Percentiles rank a stretch among this genome's conserved stretches.
These are phyloP conservation scores for Zygosaccharomyces sapae DNA, from an alignment of 1,139 yeast species.

Conservation along the genomic window DNA sequence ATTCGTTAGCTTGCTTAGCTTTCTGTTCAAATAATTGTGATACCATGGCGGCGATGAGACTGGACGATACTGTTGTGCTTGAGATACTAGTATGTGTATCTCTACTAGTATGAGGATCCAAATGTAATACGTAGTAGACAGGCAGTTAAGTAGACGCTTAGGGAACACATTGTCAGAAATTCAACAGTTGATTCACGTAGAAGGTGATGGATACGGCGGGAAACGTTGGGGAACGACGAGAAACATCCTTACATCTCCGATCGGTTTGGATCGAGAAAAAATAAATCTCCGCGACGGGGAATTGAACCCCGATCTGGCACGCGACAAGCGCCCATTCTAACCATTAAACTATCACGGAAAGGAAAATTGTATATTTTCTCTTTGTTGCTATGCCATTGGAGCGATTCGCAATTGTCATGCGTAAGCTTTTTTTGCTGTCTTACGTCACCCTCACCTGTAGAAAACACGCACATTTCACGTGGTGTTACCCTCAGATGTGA, in stretches of 20 bases:
- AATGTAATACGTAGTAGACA: no score
- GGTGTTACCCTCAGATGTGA: neutral
- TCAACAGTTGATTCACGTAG: no score
- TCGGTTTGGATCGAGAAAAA: no score
- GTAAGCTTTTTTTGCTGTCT: neutral
- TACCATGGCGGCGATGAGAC: conserved; percentile 26
- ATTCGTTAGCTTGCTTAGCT: conserved; percentile 77
- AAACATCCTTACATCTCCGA: no score
- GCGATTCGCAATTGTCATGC: neutral
- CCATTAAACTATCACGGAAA: conserved; percentile 39
- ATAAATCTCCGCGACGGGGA: conserved; percentile 38
- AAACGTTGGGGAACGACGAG: no score
- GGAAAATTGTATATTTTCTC: no score
- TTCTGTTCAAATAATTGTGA: conserved; percentile 36
- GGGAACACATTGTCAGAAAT: no score
- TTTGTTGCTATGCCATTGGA: neutral
- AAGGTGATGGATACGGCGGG: no score
- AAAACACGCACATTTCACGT: neutral
- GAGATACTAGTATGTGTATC: no score
- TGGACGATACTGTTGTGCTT: neutral
- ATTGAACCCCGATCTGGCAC: conserved; percentile 41
- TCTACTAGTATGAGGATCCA: no score
- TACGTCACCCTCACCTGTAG: neutral
- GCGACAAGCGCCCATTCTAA: conserved; percentile 40
- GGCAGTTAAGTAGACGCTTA: no score